phyloP scores from a whole-genome alignment of 129 eudicot species.

The Centella asiatica region DNA sequence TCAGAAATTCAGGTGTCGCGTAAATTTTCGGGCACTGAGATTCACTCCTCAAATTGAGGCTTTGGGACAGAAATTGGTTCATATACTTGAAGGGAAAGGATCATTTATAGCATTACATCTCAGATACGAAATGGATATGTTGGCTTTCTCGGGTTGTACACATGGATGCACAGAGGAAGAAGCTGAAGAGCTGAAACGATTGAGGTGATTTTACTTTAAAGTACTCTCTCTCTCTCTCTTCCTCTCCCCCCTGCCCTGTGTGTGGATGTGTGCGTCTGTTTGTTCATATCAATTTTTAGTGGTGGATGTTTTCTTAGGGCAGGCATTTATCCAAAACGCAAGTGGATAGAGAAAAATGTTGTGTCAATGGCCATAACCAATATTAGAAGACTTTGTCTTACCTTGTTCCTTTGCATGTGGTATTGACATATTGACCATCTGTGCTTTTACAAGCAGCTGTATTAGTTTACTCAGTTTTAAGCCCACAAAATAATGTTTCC shows the following conservation, averaged over 20 bases:
- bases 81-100: conserved; percentile 59
- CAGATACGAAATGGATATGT: conserved; percentile 98
- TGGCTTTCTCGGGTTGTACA: conserved; percentile 97
- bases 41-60: conserved; percentile 88
- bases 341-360: not conserved
- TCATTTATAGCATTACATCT: conserved; percentile 82
- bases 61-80: conserved; percentile 61
- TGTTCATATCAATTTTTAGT: too few relatives aligned
- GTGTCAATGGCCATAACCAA: not conserved
- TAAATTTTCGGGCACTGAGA: conserved; percentile 81
- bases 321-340: too few relatives aligned
- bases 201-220: conserved; percentile 44
- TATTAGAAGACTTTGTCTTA: not conserved
- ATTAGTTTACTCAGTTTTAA: not conserved
- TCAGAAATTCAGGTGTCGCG: conserved; percentile 93
- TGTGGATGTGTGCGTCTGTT: not conserved
- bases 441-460: too few relatives aligned
- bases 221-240: not conserved
- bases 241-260: not conserved
- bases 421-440: too few relatives aligned
- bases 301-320: too few relatives aligned
- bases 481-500: not conserved
- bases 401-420: too few relatives aligned
- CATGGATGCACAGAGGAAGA: conserved; percentile 86
- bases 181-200: conserved; percentile 82